phyloP scores from a whole-genome alignment of 202 grass and related monocot genomes.

The Bolboschoenoplectus hybrid region DNA sequence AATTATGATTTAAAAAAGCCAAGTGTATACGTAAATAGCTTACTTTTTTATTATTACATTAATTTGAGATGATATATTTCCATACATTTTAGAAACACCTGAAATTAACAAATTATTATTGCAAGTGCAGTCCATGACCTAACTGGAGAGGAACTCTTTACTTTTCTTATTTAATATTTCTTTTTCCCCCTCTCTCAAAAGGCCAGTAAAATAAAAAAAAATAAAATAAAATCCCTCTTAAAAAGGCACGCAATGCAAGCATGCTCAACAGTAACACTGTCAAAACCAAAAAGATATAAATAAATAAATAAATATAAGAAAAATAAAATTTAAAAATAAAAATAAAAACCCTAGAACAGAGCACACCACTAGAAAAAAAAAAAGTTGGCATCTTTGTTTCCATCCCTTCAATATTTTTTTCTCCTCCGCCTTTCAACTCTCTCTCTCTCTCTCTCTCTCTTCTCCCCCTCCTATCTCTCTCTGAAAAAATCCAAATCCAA shows the following conservation, averaged over 20 bases:
- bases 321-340: not conserved
- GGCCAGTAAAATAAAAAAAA: not conserved
- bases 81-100: not conserved
- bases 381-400: slow-evolving; percentile 45
- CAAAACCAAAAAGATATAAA: slow-evolving; percentile 17
- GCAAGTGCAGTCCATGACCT: not conserved
- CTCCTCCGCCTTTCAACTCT: slow-evolving; percentile 21
- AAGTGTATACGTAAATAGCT: not conserved
- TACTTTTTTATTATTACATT: not conserved
- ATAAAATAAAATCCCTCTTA: not conserved
- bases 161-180: not conserved
- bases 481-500: slow-evolving; percentile 14
- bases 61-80: not conserved
- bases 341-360: slow-evolving; percentile 34
- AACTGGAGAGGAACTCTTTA: slow-evolving; percentile 5
- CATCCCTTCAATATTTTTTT: slow-evolving; percentile 40
- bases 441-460: slow-evolving; percentile 27
- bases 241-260: slow-evolving; percentile 33
- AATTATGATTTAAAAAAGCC: not conserved
- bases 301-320: slow-evolving; percentile 25
- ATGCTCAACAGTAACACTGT: slow-evolving; percentile 37
- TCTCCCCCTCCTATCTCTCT: slow-evolving; percentile 26
- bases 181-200: not conserved
- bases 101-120: not conserved
- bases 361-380: slow-evolving; percentile 44